Evolutionary conservation across 192 early-diverging fungal genomes (phyloP).

Genomic region (Mortierella antarctica): DNA sequence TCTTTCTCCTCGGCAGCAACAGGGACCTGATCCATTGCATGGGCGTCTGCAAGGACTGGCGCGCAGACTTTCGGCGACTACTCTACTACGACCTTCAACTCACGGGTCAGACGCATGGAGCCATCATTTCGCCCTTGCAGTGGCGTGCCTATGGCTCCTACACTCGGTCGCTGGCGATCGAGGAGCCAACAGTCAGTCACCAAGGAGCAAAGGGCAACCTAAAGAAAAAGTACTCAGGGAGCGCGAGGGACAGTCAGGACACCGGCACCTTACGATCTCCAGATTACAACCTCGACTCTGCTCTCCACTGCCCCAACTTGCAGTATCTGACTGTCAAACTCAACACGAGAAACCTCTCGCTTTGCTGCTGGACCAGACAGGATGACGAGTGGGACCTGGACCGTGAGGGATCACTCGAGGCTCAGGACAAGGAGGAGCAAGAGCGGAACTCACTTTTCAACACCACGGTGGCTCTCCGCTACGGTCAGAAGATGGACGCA

Average conservation of each 20-base stretch:
- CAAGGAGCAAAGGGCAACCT: background rate
- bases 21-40: conserved; percentile 22
- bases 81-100: conserved; percentile 15
- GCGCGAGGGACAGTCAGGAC: background rate
- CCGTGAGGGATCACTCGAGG: background rate
- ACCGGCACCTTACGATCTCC: background rate
- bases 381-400: conserved; percentile 15
- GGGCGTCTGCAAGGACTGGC: conserved; percentile 23
- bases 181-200: conserved; percentile 20
- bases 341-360: background rate
- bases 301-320: conserved; percentile 19
- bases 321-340: conserved; percentile 18
- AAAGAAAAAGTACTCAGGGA: background rate
- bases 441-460: conserved; percentile 2
- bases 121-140: conserved; percentile 9
- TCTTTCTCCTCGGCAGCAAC: conserved; percentile 14
- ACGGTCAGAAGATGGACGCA: background rate
- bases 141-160: conserved; percentile 23
- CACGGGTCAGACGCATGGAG: background rate
- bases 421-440: background rate
- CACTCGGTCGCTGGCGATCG: conserved; percentile 18
- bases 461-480: conserved; percentile 12
- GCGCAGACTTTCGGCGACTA: conserved; percentile 19
- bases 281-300: conserved; percentile 27
- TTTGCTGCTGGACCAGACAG: conserved; percentile 28